Conservation (phyloP, 139 green algal genomes). For the Chlamydomonas sp. region DNA sequence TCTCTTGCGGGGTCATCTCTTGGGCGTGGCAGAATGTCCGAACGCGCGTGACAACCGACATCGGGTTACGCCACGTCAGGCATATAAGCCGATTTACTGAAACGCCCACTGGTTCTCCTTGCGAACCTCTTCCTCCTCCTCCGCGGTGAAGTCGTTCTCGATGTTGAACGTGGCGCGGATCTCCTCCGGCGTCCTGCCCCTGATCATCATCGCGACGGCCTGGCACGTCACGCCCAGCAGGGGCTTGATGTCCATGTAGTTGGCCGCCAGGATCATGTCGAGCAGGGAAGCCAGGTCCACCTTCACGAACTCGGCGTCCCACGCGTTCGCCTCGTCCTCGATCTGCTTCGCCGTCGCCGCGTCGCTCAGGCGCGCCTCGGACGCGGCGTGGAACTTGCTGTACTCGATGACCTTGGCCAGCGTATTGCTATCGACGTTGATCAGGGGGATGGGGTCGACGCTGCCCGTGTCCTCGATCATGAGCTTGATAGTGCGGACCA, state of each 20-base stretch:
- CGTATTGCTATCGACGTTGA: constrained; percentile 71
- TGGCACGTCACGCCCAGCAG: constrained; percentile 94
- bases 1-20: no score
- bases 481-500: constrained; percentile 69
- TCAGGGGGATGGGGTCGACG: constrained; percentile 63
- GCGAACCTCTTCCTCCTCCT: constrained; percentile 91
- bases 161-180: constrained; percentile 97
- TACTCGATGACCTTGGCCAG: constrained; percentile 98
- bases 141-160: constrained; percentile 91
- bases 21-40: no score
- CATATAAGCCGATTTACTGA: constrained; percentile 49
- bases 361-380: constrained; percentile 58
- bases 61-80: no score
- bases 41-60: no score
- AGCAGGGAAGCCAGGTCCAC: constrained; percentile 94
- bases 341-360: constrained; percentile 63
- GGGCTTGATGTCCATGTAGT: constrained; percentile 99
- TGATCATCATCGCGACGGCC: constrained; percentile 70
- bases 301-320: constrained; percentile 92
- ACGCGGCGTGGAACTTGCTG: constrained; percentile 89
- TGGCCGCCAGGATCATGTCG: constrained; percentile 96
- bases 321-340: no score
- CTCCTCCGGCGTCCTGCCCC: constrained; percentile 86
- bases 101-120: constrained; percentile 89
- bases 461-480: constrained; percentile 59